These are phyloP conservation scores for Aspergillus aculeatus DNA, from an alignment of 2,329 filamentous ascomycete genomes.

Conservation along the genomic window DNA sequence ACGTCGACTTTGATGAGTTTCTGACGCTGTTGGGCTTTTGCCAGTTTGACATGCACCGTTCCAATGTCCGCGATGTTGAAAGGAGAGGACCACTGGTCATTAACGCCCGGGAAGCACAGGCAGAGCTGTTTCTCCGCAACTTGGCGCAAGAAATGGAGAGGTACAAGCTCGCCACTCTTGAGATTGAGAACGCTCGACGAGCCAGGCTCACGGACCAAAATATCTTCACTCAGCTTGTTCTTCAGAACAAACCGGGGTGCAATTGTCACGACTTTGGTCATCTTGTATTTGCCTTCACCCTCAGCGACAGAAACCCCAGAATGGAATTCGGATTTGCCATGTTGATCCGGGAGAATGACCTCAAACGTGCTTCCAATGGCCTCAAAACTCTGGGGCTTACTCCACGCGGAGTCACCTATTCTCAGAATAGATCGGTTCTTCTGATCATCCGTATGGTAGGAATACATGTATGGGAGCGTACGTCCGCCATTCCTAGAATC, in stretches of 20 bases:
- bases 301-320: conserved; percentile 84
- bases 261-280: conserved; percentile 92
- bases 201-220: conserved; percentile 87
- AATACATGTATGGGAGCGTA: conserved; percentile 94
- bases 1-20: conserved; percentile 84
- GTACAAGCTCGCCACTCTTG: conserved; percentile 73
- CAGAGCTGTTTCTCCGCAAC: conserved; percentile 83
- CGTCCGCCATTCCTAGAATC: conserved; percentile 54
- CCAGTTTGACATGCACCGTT: conserved; percentile 88
- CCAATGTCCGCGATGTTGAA: conserved; percentile 97
- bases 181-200: conserved; percentile 82
- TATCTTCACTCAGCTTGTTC: conserved; percentile 85
- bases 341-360: conserved; percentile 73
- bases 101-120: conserved; percentile 87
- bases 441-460: conserved; percentile 81
- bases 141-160: conserved; percentile 86
- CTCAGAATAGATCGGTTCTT: conserved; percentile 87
- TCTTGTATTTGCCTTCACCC: conserved; percentile 94
- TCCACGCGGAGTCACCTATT: conserved; percentile 89
- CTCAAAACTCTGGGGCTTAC: conserved; percentile 96
- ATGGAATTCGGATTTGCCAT: conserved; percentile 77
- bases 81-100: conserved; percentile 96
- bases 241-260: conserved; percentile 90
- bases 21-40: conserved; percentile 85
- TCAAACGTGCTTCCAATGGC: conserved; percentile 92